phyloP scores from a whole-genome alignment of 2,329 filamentous ascomycete species.

The Orbilia javanica region DNA sequence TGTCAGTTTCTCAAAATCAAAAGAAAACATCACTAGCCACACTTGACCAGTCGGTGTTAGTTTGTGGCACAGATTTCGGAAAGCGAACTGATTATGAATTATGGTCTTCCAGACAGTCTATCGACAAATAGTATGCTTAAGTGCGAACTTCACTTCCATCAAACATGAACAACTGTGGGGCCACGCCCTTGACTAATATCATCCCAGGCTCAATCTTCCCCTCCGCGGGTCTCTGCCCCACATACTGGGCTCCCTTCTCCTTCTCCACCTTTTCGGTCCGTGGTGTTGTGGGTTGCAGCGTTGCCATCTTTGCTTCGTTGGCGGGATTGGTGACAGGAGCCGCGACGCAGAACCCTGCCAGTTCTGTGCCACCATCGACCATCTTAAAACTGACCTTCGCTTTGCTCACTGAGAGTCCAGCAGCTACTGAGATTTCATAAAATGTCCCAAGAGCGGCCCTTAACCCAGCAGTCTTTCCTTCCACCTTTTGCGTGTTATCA shows the following conservation, averaged over 20 bases:
- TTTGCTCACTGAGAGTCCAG: not conserved
- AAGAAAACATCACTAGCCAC: no score
- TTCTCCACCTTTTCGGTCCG: not conserved
- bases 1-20: no score
- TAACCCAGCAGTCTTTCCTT: not conserved
- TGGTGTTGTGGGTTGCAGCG: not conserved
- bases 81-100: no score
- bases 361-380: not conserved
- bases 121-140: no score
- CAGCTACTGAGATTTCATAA: slow-evolving; percentile 7
- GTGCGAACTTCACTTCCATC: not conserved
- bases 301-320: not conserved
- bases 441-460: not conserved
- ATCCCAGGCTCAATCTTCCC: not conserved
- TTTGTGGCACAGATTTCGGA: no score
- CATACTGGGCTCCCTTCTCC: not conserved
- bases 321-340: not conserved
- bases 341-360: not conserved
- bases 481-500: not conserved
- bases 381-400: slow-evolving; percentile 2
- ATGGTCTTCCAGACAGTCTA: no score
- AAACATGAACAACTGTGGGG: not conserved
- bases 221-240: not conserved
- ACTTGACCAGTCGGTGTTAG: no score
- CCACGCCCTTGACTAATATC: not conserved